phyloP scores from a whole-genome alignment of 352 stramenopile genomes.

The Globisporangium heterothallicum region DNA sequence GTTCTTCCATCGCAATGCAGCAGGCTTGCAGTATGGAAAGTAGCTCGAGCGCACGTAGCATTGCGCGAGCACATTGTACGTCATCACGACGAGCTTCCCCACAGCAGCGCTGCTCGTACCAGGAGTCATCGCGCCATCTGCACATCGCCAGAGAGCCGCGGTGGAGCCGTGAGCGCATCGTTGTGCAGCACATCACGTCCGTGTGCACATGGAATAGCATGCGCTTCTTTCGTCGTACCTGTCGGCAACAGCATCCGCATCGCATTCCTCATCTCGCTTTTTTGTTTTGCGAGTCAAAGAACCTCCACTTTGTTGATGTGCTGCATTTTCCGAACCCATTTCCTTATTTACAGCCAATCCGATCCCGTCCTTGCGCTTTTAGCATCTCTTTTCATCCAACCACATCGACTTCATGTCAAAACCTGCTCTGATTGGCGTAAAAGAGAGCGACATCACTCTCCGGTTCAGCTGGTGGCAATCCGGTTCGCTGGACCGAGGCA shows the following conservation, averaged over 20 bases:
- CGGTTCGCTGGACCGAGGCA: slow-evolving; percentile 3
- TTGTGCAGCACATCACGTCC: neutral
- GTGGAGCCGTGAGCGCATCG: too few relatives aligned
- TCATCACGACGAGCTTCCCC: slow-evolving; percentile 71
- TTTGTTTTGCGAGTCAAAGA: slow-evolving; percentile 4
- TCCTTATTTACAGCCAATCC: slow-evolving; percentile 25
- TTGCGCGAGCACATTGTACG: slow-evolving; percentile 84
- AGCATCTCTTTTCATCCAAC: slow-evolving; percentile 3
- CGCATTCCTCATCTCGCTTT: neutral
- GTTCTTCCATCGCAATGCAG: slow-evolving; percentile 65
- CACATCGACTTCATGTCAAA: slow-evolving; percentile 4
- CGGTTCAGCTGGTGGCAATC: slow-evolving; percentile 9
- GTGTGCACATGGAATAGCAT: neutral
- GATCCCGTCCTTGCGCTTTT: neutral
- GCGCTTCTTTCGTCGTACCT: slow-evolving; percentile 3
- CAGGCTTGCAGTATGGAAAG: slow-evolving; percentile 74
- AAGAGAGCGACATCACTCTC: slow-evolving; percentile 11
- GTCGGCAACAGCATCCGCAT: slow-evolving; percentile 30
- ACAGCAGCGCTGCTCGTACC: slow-evolving; percentile 8
- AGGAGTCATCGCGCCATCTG: neutral
- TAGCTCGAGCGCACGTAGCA: slow-evolving; percentile 73
- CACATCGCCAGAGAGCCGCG: neutral
- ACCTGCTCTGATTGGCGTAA: slow-evolving; percentile 21
- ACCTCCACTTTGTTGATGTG: too few relatives aligned
- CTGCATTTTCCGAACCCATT: slow-evolving; percentile 2